These are phyloP conservation scores for Lipomyces starkeyi DNA, from an alignment of 805 yeast genomes.

Conservation along the genomic window DNA sequence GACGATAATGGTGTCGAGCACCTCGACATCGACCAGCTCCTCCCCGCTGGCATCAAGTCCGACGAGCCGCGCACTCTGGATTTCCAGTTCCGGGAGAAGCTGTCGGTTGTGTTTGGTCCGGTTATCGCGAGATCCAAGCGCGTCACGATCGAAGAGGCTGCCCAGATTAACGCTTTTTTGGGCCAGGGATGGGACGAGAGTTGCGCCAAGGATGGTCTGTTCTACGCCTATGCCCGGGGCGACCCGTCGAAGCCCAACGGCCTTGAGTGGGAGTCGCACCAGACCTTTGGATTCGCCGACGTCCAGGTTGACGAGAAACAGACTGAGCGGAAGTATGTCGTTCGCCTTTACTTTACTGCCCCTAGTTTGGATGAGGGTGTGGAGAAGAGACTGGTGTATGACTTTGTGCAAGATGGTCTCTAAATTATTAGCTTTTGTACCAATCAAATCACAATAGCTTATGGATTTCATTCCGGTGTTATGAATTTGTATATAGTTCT, in stretches of 20 bases:
- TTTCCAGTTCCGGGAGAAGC: slow-evolving; percentile 18
- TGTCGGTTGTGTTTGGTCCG: slow-evolving; percentile 35
- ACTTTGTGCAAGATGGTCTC: slow-evolving; percentile 18
- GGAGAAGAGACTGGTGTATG: slow-evolving; percentile 31
- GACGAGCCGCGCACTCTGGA: slow-evolving; percentile 33
- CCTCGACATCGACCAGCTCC: slow-evolving; percentile 28
- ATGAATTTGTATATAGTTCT: neutral
- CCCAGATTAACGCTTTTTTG: slow-evolving; percentile 21
- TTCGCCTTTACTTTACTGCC: slow-evolving; percentile 27
- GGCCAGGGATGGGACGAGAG: slow-evolving; percentile 29
- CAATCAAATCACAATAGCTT: neutral
- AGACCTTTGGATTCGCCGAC: slow-evolving; percentile 35
- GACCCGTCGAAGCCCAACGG: slow-evolving; percentile 30
- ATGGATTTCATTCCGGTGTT: neutral
- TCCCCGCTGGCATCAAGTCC: slow-evolving; percentile 31
- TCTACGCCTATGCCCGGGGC: slow-evolving; percentile 28
- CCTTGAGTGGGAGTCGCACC: slow-evolving; percentile 31
- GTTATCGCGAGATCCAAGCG: slow-evolving; percentile 20
- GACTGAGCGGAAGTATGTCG: slow-evolving; percentile 33
- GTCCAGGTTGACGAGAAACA: slow-evolving; percentile 24
- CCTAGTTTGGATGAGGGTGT: slow-evolving; percentile 22
- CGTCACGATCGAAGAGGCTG: slow-evolving; percentile 24
- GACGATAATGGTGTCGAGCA: slow-evolving; percentile 21
- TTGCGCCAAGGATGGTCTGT: slow-evolving; percentile 14
- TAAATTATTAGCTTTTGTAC: neutral